These are phyloP conservation scores for Didymella pinodella DNA, from an alignment of 2,329 filamentous ascomycete genomes.

Conservation along the genomic window DNA sequence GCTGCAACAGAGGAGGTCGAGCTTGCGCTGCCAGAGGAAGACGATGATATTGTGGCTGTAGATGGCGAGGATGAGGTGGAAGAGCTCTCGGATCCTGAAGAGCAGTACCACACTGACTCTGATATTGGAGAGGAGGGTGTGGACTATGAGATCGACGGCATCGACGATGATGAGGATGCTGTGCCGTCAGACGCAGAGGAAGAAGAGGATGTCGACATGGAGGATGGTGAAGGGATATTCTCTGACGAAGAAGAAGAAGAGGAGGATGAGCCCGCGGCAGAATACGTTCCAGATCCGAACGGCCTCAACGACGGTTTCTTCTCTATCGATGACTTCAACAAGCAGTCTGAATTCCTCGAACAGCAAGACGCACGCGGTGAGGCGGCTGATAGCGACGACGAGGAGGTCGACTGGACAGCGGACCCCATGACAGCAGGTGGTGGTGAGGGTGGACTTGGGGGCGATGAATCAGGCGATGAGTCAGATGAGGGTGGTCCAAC, in stretches of 20 bases:
- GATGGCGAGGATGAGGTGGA: slow-evolving; percentile 38
- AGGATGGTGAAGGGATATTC: slow-evolving; percentile 43
- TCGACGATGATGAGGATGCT: slow-evolving; percentile 43
- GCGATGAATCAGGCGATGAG: slow-evolving; percentile 61
- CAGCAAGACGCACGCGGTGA: slow-evolving; percentile 82
- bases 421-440: slow-evolving; percentile 67
- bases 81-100: slow-evolving; percentile 46
- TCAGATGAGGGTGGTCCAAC: slow-evolving; percentile 80
- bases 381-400: slow-evolving; percentile 75
- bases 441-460: slow-evolving; percentile 47
- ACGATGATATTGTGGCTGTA: slow-evolving; percentile 31
- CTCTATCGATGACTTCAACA: slow-evolving; percentile 97
- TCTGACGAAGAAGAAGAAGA: slow-evolving; percentile 57
- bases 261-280: slow-evolving; percentile 57
- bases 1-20: slow-evolving; percentile 65
- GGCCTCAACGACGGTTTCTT: slow-evolving; percentile 98
- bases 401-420: slow-evolving; percentile 85
- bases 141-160: slow-evolving; percentile 46
- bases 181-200: slow-evolving; percentile 40
- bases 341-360: slow-evolving; percentile 87
- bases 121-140: slow-evolving; percentile 45
- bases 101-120: slow-evolving; percentile 39
- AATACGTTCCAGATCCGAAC: slow-evolving; percentile 75
- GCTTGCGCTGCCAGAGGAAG: slow-evolving; percentile 52
- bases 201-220: slow-evolving; percentile 43